Percentiles rank a stretch among this genome's conserved stretches.
Conservation (phyloP, 108 stramenopile species). For the Craspedostauros australis region DNA sequence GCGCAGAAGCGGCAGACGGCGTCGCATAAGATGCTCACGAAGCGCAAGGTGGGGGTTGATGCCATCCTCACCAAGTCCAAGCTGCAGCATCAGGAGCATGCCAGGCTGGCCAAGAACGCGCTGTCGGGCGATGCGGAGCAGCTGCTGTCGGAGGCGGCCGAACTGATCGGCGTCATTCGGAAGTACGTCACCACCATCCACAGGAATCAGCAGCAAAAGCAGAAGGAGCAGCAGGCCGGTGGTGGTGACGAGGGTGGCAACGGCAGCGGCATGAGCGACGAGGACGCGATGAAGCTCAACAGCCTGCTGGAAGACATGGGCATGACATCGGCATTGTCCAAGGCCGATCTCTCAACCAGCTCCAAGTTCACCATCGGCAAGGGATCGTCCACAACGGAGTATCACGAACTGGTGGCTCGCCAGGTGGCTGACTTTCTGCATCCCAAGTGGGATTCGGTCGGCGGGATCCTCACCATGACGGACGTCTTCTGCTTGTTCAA, state of each 20-base stretch:
- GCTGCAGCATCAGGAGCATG: conserved; percentile 52
- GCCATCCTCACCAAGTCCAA: conserved; percentile 54
- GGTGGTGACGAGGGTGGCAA: conserved; percentile 12
- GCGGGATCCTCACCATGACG: conserved; percentile 75
- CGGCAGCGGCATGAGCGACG: too few relatives aligned
- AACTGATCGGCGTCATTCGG: conserved; percentile 64
- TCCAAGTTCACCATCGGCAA: too few relatives aligned
- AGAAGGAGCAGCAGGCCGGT: not conserved
- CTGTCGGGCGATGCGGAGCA: conserved; percentile 66
- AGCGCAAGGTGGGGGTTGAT: conserved; percentile 55
- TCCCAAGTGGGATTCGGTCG: conserved; percentile 37
- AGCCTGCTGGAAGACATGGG: conserved; percentile 87
- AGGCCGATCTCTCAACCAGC: conserved; percentile 44
- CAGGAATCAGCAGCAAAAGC: conserved; percentile 19
- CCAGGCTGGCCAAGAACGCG: conserved; percentile 56
- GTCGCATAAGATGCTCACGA: conserved; percentile 11
- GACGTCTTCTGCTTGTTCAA: conserved; percentile 89
- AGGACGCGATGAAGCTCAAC: too few relatives aligned
- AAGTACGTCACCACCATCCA: conserved; percentile 61
- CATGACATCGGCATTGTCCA: conserved; percentile 89
- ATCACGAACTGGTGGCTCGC: conserved; percentile 88
- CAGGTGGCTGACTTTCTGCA: conserved; percentile 92
- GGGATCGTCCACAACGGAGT: conserved; percentile 18
- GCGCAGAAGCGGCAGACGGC: conserved; percentile 24
- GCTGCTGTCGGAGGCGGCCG: conserved; percentile 61